phyloP scores from a whole-genome alignment of 148 eudicot genomes.

The Chenopodium suecicum region DNA sequence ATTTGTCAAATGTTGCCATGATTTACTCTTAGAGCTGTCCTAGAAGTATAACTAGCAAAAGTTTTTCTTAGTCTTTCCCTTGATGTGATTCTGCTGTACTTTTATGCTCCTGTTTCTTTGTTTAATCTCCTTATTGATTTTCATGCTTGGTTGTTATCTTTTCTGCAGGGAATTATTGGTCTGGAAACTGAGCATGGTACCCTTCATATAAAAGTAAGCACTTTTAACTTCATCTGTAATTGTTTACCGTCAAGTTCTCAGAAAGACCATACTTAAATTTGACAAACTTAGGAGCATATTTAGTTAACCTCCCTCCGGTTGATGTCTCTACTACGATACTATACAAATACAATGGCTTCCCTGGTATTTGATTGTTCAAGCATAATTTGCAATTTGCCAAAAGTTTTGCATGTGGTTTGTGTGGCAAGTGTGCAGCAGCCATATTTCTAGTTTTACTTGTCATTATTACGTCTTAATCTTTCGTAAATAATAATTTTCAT shows the following conservation, averaged over 20 bases:
- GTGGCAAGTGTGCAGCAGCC: background rate
- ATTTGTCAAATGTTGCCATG: background rate
- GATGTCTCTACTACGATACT: background rate
- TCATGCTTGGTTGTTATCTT: slow-evolving; percentile 12
- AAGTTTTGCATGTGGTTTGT: background rate
- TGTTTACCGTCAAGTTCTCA: background rate
- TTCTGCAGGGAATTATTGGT: slow-evolving; percentile 75
- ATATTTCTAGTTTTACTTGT: background rate
- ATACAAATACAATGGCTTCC: background rate
- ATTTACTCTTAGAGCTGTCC: background rate
- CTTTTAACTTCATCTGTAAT: background rate
- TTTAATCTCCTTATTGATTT: background rate
- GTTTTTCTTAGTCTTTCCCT: background rate
- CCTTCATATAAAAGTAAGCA: slow-evolving; percentile 75
- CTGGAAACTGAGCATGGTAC: slow-evolving; percentile 78
- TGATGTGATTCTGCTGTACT: slow-evolving; percentile 1
- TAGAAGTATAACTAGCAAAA: background rate
- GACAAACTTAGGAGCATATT: too few relatives aligned
- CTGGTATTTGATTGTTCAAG: background rate
- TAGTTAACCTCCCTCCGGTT: background rate
- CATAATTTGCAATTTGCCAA: background rate
- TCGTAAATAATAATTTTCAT: background rate
- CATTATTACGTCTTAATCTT: background rate
- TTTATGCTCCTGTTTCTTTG: background rate
- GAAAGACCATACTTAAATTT: background rate